These are phyloP conservation scores for Magnusiomyces ingens DNA, from an alignment of 1,139 yeast species.

Conservation along the genomic window DNA sequence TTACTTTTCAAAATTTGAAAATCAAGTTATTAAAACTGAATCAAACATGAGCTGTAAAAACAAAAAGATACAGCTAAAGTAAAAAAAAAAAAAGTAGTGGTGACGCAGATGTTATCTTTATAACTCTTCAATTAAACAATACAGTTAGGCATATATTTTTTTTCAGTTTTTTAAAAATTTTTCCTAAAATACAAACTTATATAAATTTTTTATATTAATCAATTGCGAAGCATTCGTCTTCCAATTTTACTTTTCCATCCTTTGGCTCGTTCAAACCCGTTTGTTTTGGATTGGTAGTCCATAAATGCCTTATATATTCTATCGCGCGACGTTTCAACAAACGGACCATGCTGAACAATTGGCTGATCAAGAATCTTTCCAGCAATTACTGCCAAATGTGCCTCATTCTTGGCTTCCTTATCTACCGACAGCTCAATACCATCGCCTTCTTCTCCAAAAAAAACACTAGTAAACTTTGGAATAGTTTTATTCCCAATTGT, in stretches of 20 bases:
- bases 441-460: constrained; percentile 29
- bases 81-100: too few species aligned
- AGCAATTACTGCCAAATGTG: constrained; percentile 42
- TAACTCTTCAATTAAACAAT: too few species aligned
- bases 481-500: constrained; percentile 32
- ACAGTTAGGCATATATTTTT: too few species aligned
- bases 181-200: not conserved
- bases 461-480: constrained; percentile 41
- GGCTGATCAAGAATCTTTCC: constrained; percentile 65
- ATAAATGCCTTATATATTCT: constrained; percentile 53
- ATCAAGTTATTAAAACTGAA: too few species aligned
- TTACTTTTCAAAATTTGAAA: too few species aligned
- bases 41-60: too few species aligned
- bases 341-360: constrained; percentile 75
- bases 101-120: too few species aligned
- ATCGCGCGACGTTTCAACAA: constrained; percentile 56
- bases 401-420: constrained; percentile 17
- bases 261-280: constrained; percentile 59
- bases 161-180: not conserved
- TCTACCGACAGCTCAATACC: constrained; percentile 25
- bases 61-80: too few species aligned
- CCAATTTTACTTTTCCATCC: constrained; percentile 61
- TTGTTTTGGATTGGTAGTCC: constrained; percentile 25
- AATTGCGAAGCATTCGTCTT: not conserved
- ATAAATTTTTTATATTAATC: not conserved